Base-by-base conservation (phyloP, 1,284 basidiomycete genomes). In the Malassezia furfur region DNA sequence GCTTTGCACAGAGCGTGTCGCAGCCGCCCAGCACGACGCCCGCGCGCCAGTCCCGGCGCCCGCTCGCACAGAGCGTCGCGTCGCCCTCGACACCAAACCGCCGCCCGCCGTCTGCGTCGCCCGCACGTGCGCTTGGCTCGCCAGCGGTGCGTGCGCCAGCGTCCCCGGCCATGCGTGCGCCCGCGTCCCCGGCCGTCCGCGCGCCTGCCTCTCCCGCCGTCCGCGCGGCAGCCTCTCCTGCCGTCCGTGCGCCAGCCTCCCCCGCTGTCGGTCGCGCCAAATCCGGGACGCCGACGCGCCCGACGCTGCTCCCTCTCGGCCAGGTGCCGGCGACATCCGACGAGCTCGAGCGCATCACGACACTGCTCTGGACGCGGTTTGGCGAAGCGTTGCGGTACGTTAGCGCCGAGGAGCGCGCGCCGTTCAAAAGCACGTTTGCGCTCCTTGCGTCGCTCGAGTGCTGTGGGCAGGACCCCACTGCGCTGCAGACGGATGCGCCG, bases 341-440 rank as follows among this genome's bases (percentile, higher is more conserved):
- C 9, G 68, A 68, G 54, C 57, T 74, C 37, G 70, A 72, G 38
- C 56, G 63, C 9, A 61, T 66, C 25, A 61, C 65, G 3, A 46
- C 52, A 8, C 63, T 65, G 31, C 63, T 71, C 9, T 71, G 67
- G 68, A 45, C 60, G 4, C 50, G 56, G 10, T 68, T 74, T 58
- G 67, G 67, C 35, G 70, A 72, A 28, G 52, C 49, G 1, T 60
- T 74, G 8, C 63, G 71, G 30, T 62, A 62, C 41, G 64, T 64
- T 2, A 50, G 58, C 4, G 1, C 59, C 63, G 15, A 54, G 52
- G n/a, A 64, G 63, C 37, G 17, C 32, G 66, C 67, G 28, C 44
- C 62, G 45, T 68, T 65, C 36, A 15, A 47, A 3, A 64, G 62
- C 17, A 73, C 70, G 19, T 63, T 70, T 41, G 52, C 56, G 5